A percentile compares a stretch with the other conserved stretches of the same genome.
Evolutionary conservation across 768 basidiomycete genomes (phyloP).

Genomic region (Cystobasidium tubakii): DNA sequence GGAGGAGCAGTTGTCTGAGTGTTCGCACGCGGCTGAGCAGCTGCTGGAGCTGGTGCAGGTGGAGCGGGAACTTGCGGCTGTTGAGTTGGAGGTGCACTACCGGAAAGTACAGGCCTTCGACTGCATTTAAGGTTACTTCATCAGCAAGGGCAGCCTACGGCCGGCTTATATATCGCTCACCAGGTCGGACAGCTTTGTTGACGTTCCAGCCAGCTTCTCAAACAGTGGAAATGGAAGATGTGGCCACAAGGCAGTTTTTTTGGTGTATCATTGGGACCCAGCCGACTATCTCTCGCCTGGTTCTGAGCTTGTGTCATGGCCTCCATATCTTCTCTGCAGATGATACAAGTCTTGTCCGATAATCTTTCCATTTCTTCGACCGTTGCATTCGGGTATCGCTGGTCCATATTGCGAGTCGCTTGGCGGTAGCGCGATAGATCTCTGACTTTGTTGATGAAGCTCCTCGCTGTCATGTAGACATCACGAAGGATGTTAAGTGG

Average conservation of each 20-base stretch:
- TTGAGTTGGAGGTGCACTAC: constrained; percentile 42
- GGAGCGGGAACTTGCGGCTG: constrained; percentile 27
- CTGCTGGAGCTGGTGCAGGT: background rate
- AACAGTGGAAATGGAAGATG: constrained; percentile 95
- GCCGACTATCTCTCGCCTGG: constrained; percentile 41
- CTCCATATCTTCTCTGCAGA: constrained; percentile 92
- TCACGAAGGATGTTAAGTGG: constrained; percentile 95
- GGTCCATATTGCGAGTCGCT: constrained; percentile 93
- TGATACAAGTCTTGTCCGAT: constrained; percentile 91
- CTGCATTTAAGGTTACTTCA: constrained; percentile 14
- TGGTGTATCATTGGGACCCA: constrained; percentile 69
- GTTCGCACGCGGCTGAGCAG: background rate
- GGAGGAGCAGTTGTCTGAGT: background rate
- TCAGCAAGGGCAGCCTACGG: constrained; percentile 5
- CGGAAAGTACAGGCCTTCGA: constrained; percentile 42
- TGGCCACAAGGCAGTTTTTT: constrained; percentile 96
- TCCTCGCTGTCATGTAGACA: constrained; percentile 89
- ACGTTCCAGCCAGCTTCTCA: constrained; percentile 93
- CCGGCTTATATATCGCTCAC: constrained; percentile 54
- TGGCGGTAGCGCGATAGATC: constrained; percentile 87
- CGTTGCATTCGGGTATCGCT: constrained; percentile 86
- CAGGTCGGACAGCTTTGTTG: constrained; percentile 99
- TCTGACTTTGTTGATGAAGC: constrained; percentile 77
- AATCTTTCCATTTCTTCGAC: constrained; percentile 71
- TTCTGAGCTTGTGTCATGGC: constrained; percentile 48